These are phyloP conservation scores for Ceratonia siliqua DNA, from an alignment of 306 rosid species.

Conservation along the genomic window DNA sequence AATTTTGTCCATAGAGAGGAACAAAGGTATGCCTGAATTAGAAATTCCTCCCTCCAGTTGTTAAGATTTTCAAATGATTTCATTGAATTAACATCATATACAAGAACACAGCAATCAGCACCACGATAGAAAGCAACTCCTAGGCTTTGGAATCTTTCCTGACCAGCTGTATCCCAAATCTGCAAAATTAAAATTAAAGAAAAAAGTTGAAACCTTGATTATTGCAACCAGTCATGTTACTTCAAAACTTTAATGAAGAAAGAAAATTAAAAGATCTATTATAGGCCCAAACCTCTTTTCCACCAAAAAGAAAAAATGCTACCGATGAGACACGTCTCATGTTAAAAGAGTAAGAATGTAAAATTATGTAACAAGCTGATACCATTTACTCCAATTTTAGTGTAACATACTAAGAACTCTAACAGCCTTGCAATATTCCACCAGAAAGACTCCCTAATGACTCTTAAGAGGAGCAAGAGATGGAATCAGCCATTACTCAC, in stretches of 20 bases:
- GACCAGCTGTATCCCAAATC: constrained; percentile 99
- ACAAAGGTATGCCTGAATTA: constrained; percentile 71
- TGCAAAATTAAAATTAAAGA: constrained; percentile 32
- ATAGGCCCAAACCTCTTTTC: neutral
- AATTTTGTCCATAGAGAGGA: constrained; percentile 18
- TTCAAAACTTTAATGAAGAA: constrained; percentile 11
- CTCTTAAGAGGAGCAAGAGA: constrained; percentile 20
- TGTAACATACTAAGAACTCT: neutral
- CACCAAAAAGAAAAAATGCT: constrained; percentile 9
- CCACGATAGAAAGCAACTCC: constrained; percentile 99
- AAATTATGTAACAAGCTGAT: neutral
- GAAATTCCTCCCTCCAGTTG: constrained; percentile 98
- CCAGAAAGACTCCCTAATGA: neutral
- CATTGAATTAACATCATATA: constrained; percentile 95
- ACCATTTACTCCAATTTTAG: neutral
- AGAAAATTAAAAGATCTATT: constrained; percentile 1
- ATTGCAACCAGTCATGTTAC: neutral
- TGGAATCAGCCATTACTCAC: neutral
- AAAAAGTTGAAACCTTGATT: neutral
- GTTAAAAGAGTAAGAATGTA: neutral
- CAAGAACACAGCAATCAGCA: constrained; percentile 99
- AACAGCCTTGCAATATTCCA: neutral
- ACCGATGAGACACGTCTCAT: constrained; percentile 10
- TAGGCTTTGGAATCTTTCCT: constrained; percentile 97
- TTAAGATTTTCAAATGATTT: constrained; percentile 97